These are phyloP conservation scores for Ophiostoma tasmaniense DNA, from an alignment of 2,329 filamentous ascomycete species.

Conservation along the genomic window DNA sequence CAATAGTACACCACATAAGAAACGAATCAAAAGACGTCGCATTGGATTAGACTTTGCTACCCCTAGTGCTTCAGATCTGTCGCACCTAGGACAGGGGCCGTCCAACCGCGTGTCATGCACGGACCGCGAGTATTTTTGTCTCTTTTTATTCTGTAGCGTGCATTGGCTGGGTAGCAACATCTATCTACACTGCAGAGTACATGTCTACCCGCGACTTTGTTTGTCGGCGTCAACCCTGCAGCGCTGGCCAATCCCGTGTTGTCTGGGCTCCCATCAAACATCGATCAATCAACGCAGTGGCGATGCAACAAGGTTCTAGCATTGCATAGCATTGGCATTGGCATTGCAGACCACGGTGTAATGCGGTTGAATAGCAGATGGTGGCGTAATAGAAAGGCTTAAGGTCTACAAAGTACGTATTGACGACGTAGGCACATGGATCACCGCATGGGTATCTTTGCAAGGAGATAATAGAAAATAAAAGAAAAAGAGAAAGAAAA, in stretches of 20 bases:
- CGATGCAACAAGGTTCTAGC: not conserved
- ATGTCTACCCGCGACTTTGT: not conserved
- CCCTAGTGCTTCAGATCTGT: constrained; percentile 39
- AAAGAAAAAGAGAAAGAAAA: not conserved
- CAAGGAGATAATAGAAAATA: too few species aligned
- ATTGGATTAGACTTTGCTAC: not conserved
- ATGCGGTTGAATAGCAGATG: not conserved
- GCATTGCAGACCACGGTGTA: not conserved
- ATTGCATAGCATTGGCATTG: not conserved
- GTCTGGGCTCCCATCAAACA: constrained; percentile 28
- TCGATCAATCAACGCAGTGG: constrained; percentile 21
- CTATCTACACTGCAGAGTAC: too few species aligned
- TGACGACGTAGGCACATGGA: constrained; percentile 3
- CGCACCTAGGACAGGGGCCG: constrained; percentile 32
- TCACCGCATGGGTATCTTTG: not conserved
- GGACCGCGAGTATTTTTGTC: not conserved
- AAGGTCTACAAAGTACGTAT: not conserved
- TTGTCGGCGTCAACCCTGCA: not conserved
- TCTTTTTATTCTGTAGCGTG: too few species aligned
- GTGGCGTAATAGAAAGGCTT: not conserved
- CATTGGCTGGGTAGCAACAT: too few species aligned
- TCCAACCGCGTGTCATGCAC: constrained; percentile 19
- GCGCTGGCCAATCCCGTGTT: constrained; percentile 24
- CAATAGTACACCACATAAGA: not conserved
- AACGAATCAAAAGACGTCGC: not conserved